phyloP scores from a whole-genome alignment of 805 yeast species.

The Suhomyces prunicola region DNA sequence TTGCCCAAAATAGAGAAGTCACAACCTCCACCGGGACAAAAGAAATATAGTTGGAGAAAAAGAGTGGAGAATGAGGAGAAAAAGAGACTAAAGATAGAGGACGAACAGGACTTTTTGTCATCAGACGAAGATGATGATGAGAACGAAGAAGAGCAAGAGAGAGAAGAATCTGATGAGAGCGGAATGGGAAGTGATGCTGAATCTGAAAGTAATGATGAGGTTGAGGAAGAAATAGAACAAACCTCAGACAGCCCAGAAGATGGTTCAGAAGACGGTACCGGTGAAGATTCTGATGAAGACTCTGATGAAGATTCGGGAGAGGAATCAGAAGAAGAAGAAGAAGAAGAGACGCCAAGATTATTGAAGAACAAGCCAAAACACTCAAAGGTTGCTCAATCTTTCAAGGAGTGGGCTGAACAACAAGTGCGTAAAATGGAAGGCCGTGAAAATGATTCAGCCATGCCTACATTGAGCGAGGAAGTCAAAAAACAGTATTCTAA shows the following conservation, averaged over 20 bases:
- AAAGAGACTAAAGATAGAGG: constrained; percentile 46
- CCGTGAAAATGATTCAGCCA: constrained; percentile 40
- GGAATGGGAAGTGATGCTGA: background rate
- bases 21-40: constrained; percentile 27
- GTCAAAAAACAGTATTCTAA: constrained; percentile 43
- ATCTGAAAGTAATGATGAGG: constrained; percentile 1
- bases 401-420: constrained; percentile 85
- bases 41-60: constrained; percentile 70
- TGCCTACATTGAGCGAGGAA: constrained; percentile 46
- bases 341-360: constrained; percentile 30
- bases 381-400: constrained; percentile 48
- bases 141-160: constrained; percentile 5
- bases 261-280: constrained; percentile 25
- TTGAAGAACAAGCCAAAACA: constrained; percentile 44
- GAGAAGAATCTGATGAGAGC: constrained; percentile 15
- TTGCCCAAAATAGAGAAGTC: constrained; percentile 44
- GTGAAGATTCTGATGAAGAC: constrained; percentile 27
- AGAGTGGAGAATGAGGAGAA: constrained; percentile 37
- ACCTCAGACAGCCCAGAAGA: constrained; percentile 26
- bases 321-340: constrained; percentile 29
- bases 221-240: constrained; percentile 7
- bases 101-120: constrained; percentile 57
- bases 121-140: constrained; percentile 27
- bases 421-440: constrained; percentile 67
- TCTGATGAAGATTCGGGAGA: constrained; percentile 27